phyloP scores from a whole-genome alignment of 2,329 filamentous ascomycete species.

The Colletotrichum magnum region DNA sequence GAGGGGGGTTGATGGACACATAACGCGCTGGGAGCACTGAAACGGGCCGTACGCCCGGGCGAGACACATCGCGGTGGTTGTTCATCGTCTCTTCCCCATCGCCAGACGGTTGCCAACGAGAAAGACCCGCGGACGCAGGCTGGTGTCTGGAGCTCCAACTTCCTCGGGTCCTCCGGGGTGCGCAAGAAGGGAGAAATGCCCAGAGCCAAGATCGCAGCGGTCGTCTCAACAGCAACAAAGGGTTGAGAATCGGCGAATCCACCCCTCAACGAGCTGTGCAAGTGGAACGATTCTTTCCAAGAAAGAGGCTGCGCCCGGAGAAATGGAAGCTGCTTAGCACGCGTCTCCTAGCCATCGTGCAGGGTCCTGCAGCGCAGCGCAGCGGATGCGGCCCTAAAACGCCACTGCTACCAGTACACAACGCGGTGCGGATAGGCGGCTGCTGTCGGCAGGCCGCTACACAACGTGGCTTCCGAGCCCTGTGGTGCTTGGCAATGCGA shows the following conservation, averaged over 20 bases:
- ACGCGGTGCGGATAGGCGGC: constrained; percentile 9
- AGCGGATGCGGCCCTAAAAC: constrained; percentile 14
- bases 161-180: neutral
- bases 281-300: constrained; percentile 33
- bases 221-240: constrained; percentile 25
- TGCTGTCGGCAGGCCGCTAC: constrained; percentile 20
- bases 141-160: neutral
- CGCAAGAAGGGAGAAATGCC: neutral
- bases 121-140: neutral
- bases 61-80: constrained; percentile 3
- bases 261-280: constrained; percentile 22
- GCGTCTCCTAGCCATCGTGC: neutral
- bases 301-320: constrained; percentile 21
- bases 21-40: too few species aligned
- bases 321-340: constrained; percentile 35
- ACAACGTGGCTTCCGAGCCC: constrained; percentile 31
- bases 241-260: constrained; percentile 23
- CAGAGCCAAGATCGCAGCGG: neutral
- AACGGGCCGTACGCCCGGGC: constrained; percentile 1
- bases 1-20: neutral
- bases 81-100: neutral
- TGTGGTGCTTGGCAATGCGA: constrained; percentile 29
- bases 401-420: neutral
- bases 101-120: neutral
- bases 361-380: constrained; percentile 26